Evolutionary conservation across 176 grass and related monocot species (phyloP), one percentile per base, ranked within the genome.

Genomic region (Dactylis glomerata): DNA sequence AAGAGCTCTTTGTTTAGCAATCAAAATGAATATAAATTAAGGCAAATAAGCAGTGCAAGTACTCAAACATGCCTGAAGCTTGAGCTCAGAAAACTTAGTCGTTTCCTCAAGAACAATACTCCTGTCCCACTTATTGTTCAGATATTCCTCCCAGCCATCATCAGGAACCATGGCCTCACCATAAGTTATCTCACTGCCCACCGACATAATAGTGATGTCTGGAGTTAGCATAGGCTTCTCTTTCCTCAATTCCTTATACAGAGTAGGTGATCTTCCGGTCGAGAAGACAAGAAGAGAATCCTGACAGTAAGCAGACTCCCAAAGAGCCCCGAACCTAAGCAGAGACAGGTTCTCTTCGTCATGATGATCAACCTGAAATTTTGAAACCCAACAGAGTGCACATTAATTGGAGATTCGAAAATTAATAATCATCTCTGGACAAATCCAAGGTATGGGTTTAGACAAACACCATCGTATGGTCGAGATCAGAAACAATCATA

Each of bases 401-500:
- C 17, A 31, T 38, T 72, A 45, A 27, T 61, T 28, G 31, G 31
- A 19, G 17, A 47, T 27, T 82, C 44, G 41, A 45, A 86, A 31
- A 5, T 6, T 20, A 50, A 33, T 1, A 75, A 33, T 33, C 22
- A 33, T 75, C 44, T 50, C 14, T 86, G 42, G 65, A 68, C 26
- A 65, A 23, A 75, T 26, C 0, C 17, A 81, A 74, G 26, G 22
- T 12, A 40, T 5, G 7, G 41, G 19, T 31, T 64, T 64, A 58
- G 52, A 51, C 51, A 78, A 46, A 28, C 36, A 99, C 96, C 96
- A 99, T 96, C 32, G 96, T 96, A 81, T 99, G 89, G 55, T 99
- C 96, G 51, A 99, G 96, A 75, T 96, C 96, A 38, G 96, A 99
- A 88, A 99, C 93, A 32, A 99, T 85, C 93, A 99, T 96, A 44